Percentiles rank a stretch among this genome's conserved stretches.
Evolutionary conservation across 139 green algal species (phyloP).

Genomic region (Auxenochlorella pyrenoidosa): DNA sequence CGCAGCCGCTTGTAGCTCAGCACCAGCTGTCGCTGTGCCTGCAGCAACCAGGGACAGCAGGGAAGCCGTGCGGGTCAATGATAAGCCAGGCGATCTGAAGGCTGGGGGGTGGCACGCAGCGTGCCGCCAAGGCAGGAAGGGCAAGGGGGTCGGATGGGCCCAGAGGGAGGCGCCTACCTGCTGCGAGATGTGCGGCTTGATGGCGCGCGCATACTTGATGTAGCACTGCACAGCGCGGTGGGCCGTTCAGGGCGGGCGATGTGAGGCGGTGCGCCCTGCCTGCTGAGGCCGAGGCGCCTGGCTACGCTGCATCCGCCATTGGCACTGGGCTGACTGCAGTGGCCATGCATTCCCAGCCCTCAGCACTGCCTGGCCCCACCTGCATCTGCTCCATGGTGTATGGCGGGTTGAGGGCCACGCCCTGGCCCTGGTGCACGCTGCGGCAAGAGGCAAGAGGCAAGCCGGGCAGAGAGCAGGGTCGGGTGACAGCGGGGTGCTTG

Average conservation of each 20-base stretch:
- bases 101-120: too few species aligned
- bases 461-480: background rate
- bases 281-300: too few species aligned
- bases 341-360: too few species aligned
- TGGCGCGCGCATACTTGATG: constrained; percentile 92
- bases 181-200: constrained; percentile 80
- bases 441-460: too few species aligned
- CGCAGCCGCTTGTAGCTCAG: constrained; percentile 90
- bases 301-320: too few species aligned
- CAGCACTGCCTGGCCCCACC: too few species aligned
- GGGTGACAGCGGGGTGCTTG: constrained; percentile 33
- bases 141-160: background rate
- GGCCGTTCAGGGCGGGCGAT: too few species aligned
- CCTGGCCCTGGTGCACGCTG: constrained; percentile 33
- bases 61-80: background rate
- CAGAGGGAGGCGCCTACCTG: constrained; percentile 38
- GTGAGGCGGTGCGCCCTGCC: too few species aligned
- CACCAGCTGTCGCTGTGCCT: constrained; percentile 80
- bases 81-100: background rate
- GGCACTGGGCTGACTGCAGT: too few species aligned
- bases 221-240: constrained; percentile 79
- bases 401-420: constrained; percentile 53
- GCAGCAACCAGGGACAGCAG: background rate
- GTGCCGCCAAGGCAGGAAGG: background rate
- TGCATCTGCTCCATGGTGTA: constrained; percentile 88